Evolutionary conservation across 768 basidiomycete species (phyloP).

Genomic region (Auricularia auricula-judae): DNA sequence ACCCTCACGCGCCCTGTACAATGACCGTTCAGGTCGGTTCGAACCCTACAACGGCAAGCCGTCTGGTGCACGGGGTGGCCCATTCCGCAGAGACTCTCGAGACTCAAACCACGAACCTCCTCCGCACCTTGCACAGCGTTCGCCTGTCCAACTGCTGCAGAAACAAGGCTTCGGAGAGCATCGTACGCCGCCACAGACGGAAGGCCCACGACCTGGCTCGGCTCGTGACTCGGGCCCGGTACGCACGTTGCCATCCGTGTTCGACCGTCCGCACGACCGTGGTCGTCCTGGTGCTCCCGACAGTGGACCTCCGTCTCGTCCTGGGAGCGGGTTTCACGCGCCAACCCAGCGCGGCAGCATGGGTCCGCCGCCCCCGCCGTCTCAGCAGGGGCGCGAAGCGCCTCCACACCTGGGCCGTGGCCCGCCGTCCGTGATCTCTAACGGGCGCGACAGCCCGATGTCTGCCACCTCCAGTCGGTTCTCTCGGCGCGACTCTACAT

Average conservation of each 20-base stretch:
- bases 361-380: background rate
- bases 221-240: no score
- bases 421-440: background rate
- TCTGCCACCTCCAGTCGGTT: background rate
- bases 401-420: background rate
- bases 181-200: background rate
- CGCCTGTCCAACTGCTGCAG: background rate
- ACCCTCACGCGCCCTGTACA: conserved; percentile 74
- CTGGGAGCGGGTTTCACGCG: background rate
- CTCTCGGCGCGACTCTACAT: background rate
- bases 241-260: background rate
- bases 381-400: background rate
- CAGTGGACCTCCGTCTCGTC: background rate
- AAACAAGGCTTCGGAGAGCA: background rate
- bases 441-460: background rate
- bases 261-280: background rate
- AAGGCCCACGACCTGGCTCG: background rate
- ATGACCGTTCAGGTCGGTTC: conserved; percentile 82
- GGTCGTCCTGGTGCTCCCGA: background rate
- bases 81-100: background rate
- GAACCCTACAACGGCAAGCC: conserved; percentile 53
- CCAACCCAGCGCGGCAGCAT: background rate
- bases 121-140: background rate
- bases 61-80: conserved; percentile 1
- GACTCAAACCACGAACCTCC: background rate